Evolutionary conservation across 169 alveolate genomes (phyloP), one percentile per base, ranked within the genome.

Genomic region (Theileria parva): DNA sequence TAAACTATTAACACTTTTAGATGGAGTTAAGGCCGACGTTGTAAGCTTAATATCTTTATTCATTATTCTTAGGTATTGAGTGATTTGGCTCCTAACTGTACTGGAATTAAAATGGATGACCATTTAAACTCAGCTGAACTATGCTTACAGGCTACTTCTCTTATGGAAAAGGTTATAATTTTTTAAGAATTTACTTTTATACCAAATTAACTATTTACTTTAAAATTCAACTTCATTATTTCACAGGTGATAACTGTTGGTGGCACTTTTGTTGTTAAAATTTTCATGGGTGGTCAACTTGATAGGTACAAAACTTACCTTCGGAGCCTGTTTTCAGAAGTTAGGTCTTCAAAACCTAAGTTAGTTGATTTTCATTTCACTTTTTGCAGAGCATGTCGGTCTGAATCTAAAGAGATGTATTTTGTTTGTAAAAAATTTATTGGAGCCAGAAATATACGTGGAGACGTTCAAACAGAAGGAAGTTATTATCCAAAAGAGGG

Each of bases 91-190:
- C 90, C 89, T 30, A 74, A 91, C 39, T 87, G 93, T 70, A 88
- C 90, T 34, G 95, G 95, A 0, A 72, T 87, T 51, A 91, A 91
- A 77, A 83, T 80, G 71, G 95, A 91, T 61, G 95, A 91, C 68
- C 95, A 91, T 75, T 61, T 87, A 74, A 91, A 91, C 81, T 87
- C 93, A 27, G 83, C 92, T 65, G 95, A 91, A 77, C 87, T 91
- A 23, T 85, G 92, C 25, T 74, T 91, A 86, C 86, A 86, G 53
- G 92, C 92, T 32, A 87, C 93, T 1, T 53, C 80, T 37, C 86
- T 91, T 34, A 91, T 91, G 95, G 95, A 91, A 64, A 69, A 67
- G 78, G 78, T 70, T 7, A 15, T 57, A 70, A 3, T 25, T 12
- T n/a, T 44, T 13, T 44, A 44, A 7, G 1, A 44, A 11, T 11